Conservation (phyloP, 352 stramenopile species). For the Phytophthora niederhauseri region DNA sequence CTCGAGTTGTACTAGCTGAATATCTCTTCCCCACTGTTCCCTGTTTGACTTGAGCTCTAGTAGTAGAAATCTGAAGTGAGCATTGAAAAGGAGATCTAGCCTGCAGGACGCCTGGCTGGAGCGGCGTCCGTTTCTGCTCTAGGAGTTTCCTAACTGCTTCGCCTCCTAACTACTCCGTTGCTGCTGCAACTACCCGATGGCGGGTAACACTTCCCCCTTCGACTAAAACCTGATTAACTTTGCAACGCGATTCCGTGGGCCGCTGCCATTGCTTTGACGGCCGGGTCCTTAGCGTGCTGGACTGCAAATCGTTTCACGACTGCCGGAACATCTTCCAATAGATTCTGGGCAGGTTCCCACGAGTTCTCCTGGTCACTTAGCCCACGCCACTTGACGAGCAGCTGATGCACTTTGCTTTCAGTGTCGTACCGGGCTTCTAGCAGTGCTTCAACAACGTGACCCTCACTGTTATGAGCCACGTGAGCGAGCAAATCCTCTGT, state of each 20-base stretch:
- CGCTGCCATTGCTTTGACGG: background rate
- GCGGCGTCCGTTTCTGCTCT: background rate
- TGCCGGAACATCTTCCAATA: background rate
- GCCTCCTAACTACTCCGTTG: background rate
- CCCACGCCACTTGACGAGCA: background rate
- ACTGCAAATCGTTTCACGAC: background rate
- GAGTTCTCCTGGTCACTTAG: background rate
- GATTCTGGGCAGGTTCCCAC: background rate
- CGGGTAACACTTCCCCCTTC: background rate
- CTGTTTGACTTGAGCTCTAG: constrained; percentile 1
- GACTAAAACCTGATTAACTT: background rate
- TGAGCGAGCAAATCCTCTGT: background rate
- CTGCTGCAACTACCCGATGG: background rate
- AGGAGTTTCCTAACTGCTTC: background rate
- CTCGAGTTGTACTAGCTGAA: too few species aligned
- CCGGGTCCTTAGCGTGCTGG: background rate
- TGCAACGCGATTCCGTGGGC: background rate
- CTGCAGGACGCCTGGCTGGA: background rate
- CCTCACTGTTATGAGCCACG: background rate
- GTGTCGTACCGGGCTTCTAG: background rate
- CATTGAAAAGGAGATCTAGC: background rate
- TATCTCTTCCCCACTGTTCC: background rate
- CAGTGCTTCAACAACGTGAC: background rate
- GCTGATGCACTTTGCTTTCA: background rate
- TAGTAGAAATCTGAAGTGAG: constrained; percentile 2